A percentile compares a stretch with the other conserved stretches of the same genome.
These are phyloP conservation scores for Auricularia auricula-judae DNA, from an alignment of 768 basidiomycete genomes.

Conservation along the genomic window DNA sequence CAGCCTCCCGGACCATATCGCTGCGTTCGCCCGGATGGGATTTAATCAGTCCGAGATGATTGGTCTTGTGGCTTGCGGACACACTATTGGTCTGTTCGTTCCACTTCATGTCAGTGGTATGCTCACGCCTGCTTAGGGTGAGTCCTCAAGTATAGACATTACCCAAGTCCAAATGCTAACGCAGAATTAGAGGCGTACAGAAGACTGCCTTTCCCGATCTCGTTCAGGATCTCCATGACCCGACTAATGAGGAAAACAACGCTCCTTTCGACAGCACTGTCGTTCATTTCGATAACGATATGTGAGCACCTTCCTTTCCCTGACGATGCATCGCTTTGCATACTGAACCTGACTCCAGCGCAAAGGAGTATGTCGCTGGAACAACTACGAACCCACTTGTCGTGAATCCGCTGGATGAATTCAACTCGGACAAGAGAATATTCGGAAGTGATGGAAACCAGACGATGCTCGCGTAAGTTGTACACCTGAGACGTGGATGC, in stretches of 20 bases:
- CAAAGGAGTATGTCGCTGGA: slow-evolving; percentile 29
- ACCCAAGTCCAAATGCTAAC: not conserved
- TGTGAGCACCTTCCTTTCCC: not conserved
- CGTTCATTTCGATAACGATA: slow-evolving; percentile 2
- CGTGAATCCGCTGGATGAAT: slow-evolving; percentile 20
- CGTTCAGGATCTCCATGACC: slow-evolving; percentile 13
- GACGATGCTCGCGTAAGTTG: slow-evolving; percentile 28
- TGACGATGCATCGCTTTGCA: slow-evolving; percentile 22
- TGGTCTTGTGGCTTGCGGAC: slow-evolving; percentile 40
- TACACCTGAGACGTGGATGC: not conserved
- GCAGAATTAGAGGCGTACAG: slow-evolving; percentile 23
- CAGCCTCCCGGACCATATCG: slow-evolving; percentile 26
- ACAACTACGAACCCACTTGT: slow-evolving; percentile 32
- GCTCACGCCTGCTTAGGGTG: not conserved
- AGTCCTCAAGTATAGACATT: not conserved
- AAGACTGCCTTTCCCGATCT: slow-evolving; percentile 33
- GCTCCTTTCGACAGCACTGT: slow-evolving; percentile 4
- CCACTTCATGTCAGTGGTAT: not conserved
- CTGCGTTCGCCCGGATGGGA: slow-evolving; percentile 32
- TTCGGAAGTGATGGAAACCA: slow-evolving; percentile 30
- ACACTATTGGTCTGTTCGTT: slow-evolving; percentile 28
- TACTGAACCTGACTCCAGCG: slow-evolving; percentile 22
- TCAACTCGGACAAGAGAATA: slow-evolving; percentile 29
- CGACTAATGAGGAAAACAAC: slow-evolving; percentile 1
- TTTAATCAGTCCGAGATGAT: slow-evolving; percentile 39